phyloP scores from a whole-genome alignment of 2,329 filamentous ascomycete genomes.

The Capronia epimyces region DNA sequence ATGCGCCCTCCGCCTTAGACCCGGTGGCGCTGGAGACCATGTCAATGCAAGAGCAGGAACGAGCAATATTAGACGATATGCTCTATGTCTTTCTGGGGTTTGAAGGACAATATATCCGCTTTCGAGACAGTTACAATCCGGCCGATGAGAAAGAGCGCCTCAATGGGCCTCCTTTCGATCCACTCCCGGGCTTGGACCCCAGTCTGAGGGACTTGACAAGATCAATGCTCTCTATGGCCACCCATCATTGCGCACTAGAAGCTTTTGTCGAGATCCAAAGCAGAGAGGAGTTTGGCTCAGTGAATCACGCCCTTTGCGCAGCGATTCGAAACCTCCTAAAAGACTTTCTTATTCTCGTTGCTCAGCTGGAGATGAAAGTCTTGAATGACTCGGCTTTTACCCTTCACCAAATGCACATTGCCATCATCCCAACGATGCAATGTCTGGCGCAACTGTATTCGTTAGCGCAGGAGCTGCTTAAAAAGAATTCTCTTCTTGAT shows the following conservation, averaged over 20 bases:
- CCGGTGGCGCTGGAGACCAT: slow-evolving; percentile 64
- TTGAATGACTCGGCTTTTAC: slow-evolving; percentile 86
- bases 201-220: slow-evolving; percentile 80
- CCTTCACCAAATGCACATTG: slow-evolving; percentile 84
- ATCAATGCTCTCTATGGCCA: slow-evolving; percentile 90
- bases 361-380: slow-evolving; percentile 88
- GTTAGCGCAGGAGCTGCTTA: slow-evolving; percentile 78
- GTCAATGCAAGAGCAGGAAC: slow-evolving; percentile 75
- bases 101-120: slow-evolving; percentile 95
- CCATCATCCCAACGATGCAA: slow-evolving; percentile 82
- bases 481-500: slow-evolving; percentile 80
- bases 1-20: slow-evolving; percentile 64
- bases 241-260: slow-evolving; percentile 85
- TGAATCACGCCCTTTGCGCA: slow-evolving; percentile 95
- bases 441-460: slow-evolving; percentile 88
- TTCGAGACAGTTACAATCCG: slow-evolving; percentile 74
- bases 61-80: slow-evolving; percentile 80
- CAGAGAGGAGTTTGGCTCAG: slow-evolving; percentile 82
- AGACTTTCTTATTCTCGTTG: slow-evolving; percentile 87
- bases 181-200: slow-evolving; percentile 79
- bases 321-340: slow-evolving; percentile 85
- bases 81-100: slow-evolving; percentile 97
- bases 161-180: slow-evolving; percentile 72
- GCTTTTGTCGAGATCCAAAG: slow-evolving; percentile 93
- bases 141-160: slow-evolving; percentile 79